phyloP scores from a whole-genome alignment of 176 grass and related monocot genomes.

The Oryza nivara region DNA sequence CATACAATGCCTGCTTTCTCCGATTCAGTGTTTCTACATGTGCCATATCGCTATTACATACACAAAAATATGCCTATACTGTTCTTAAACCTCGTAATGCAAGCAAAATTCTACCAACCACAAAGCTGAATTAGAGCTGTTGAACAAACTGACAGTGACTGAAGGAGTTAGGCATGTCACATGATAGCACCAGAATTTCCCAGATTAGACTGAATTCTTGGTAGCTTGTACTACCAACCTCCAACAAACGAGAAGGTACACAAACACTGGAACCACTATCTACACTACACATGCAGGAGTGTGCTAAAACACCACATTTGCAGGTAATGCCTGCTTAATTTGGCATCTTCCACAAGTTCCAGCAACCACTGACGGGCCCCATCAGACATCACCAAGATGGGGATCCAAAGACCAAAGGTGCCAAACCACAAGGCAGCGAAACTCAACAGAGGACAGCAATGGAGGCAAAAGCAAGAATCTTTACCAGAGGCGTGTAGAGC shows the following conservation, averaged over 20 bases:
- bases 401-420: constrained; percentile 28
- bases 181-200: constrained; percentile 34
- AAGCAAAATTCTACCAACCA: constrained; percentile 35
- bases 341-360: constrained; percentile 31
- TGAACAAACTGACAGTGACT: constrained; percentile 26
- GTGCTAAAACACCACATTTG: constrained; percentile 37
- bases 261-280: constrained; percentile 2
- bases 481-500: constrained; percentile 94
- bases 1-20: background rate
- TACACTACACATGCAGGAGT: background rate
- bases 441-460: background rate
- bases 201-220: constrained; percentile 2
- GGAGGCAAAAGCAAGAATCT: constrained; percentile 23
- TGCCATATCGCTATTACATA: background rate
- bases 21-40: background rate
- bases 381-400: constrained; percentile 41
- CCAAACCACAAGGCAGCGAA: constrained; percentile 33
- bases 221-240: constrained; percentile 4
- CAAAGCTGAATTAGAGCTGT: constrained; percentile 19
- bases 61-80: background rate
- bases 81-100: constrained; percentile 4
- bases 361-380: constrained; percentile 45
- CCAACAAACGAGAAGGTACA: constrained; percentile 42
- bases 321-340: constrained; percentile 37
- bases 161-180: constrained; percentile 23